Conservation (phyloP, 345 rosid genomes). For the Turnera subulata region DNA sequence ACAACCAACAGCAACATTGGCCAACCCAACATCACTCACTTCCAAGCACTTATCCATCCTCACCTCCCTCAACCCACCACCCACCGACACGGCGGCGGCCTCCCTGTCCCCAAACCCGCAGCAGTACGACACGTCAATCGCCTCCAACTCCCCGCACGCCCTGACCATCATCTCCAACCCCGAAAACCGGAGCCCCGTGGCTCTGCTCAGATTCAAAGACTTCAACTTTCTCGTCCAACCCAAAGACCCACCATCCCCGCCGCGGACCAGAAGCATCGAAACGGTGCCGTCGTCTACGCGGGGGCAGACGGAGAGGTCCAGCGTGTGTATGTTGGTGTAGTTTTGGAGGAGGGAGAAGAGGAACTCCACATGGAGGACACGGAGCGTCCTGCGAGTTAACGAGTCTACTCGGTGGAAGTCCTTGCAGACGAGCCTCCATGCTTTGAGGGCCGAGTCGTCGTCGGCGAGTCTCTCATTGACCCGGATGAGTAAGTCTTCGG, state of each 20-base stretch:
- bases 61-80: conserved; percentile 57
- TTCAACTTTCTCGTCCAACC: conserved; percentile 41
- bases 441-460: conserved; percentile 47
- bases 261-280: conserved; percentile 29
- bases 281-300: conserved; percentile 60
- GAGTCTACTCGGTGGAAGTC: conserved; percentile 71
- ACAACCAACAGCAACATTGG: conserved; percentile 70
- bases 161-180: conserved; percentile 60
- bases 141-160: conserved; percentile 53
- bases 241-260: neutral
- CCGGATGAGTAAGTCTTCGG: conserved; percentile 71
- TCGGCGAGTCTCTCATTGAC: conserved; percentile 40
- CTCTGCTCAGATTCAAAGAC: conserved; percentile 55
- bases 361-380: conserved; percentile 67
- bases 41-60: conserved; percentile 77
- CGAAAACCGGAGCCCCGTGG: conserved; percentile 49
- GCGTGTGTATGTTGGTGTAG: conserved; percentile 38
- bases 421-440: conserved; percentile 69
- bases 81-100: conserved; percentile 76
- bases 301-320: conserved; percentile 87
- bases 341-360: conserved; percentile 44
- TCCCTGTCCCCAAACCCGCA: conserved; percentile 71
- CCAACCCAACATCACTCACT: conserved; percentile 83
- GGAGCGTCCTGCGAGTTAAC: conserved; percentile 44
- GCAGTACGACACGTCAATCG: conserved; percentile 73